Base-by-base conservation (phyloP, 2,329 filamentous ascomycete genomes). In the Orbilia quercus region DNA sequence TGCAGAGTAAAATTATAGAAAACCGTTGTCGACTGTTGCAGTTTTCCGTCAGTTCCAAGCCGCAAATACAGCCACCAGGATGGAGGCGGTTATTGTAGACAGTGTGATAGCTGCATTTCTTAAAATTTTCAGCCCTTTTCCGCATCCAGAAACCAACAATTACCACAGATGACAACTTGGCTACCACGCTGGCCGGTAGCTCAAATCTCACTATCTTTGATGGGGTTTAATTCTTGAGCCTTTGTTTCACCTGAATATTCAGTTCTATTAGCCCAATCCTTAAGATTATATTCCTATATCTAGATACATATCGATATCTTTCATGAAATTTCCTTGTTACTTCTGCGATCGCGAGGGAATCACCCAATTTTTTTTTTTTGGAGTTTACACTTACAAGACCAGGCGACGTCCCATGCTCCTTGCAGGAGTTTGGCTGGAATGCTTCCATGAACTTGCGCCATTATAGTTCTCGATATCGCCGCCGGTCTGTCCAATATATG, bases 271-370 rank as follows among this genome's bases (percentile, higher is more conserved):
- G 38, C 38, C 38, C 14, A 42, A 42, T 42, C 3, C 12, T 42
- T n/a, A n/a, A n/a, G 14, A 42, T 42, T 42, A 42, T 42, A 42
- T 42, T 42, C 14, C 38, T 42, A 42, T 18, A 42, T 42, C 38
- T 42, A 42, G 38, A 42, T 4, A 36, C 14, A 42, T 42, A 42
- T 42, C 5, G 12, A 6, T 42, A 42, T 42, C 38, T 42, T 42
- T 42, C 38, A 14, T 36, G 14, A 7, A 36, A n/a, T n/a, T 36
- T 36, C 16, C 11, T 42, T 14, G 5, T n/a, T 18, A 42, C 12
- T 42, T 42, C n/a, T n/a, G n/a, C n/a, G n/a, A n/a, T n/a, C n/a
- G n/a, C 6, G 34, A 36, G 34, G 34, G 14, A 36, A 36, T 36
- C 14, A 36, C 34, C n/a, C n/a, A n/a, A 31, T 9, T 5, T 9